Evolutionary conservation across 2,329 filamentous ascomycete genomes (phyloP), one percentile per base, ranked within the genome.

Genomic region (Bisporella sp.): DNA sequence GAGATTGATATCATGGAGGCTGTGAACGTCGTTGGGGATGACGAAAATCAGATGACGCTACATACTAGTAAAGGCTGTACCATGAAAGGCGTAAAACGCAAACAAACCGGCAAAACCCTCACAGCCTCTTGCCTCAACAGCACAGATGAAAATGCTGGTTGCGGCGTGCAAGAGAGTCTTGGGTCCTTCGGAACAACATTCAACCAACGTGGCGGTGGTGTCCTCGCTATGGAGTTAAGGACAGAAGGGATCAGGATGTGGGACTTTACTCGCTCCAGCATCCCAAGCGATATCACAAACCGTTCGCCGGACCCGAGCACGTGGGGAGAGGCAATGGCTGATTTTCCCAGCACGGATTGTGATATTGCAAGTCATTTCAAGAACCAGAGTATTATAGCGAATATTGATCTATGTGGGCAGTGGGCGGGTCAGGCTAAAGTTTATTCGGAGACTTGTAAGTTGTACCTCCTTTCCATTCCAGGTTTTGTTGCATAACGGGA

Each of bases 331-430:
- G 73, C 75, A 1, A 70, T 69, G 53, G 72, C 71, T 1, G 62
- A 71, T 51, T 71, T 76, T 47, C 77, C 76, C 21, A 73, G 71
- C 48, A 76, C 73, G 49, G 54, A 65, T 21, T 96, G 92, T 69
- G 71, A 91, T 60, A 85, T 95, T 55, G 72, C 80, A 50, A 61
- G 68, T 1, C 77, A 85, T 68, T 95, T 96, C 71, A 72, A 72
- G 53, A 71, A 85, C 54, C 78, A 95, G 72, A 79, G 84, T 61
- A 82, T 96, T 57, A 80, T 92, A 59, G 84, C 92, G 65, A 82
- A 92, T 69, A 93, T 84, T 3, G 87, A 86, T 33, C 86, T 95
- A 64, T 96, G 91, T 69, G 91, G 91, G 30, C 81, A 84, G 64
- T 96, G 90, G 90, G 90, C 90, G 5, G 88, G 88, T 75, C 73